Percentiles rank a stretch among this genome's conserved stretches.
Evolutionary conservation across 495 filamentous ascomycete genomes (phyloP).

Genomic region (Podospora pseudopauciseta): DNA sequence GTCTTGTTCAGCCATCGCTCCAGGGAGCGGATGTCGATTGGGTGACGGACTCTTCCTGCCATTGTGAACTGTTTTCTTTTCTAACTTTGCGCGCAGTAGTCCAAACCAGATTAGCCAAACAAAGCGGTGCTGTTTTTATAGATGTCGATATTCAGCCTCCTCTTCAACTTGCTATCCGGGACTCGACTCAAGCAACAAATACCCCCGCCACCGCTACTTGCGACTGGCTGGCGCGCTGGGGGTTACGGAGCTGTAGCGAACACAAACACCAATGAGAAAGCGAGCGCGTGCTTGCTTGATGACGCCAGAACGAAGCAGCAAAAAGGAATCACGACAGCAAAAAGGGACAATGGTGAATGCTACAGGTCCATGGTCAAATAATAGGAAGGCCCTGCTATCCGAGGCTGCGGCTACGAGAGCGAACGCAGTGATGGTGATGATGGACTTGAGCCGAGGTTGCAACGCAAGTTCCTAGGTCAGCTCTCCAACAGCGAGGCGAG

Average conservation of each 20-base stretch:
- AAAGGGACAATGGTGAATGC: background rate
- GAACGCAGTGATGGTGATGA: background rate
- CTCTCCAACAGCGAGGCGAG: background rate
- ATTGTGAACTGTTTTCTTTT: slow-evolving; percentile 43
- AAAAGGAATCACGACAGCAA: slow-evolving; percentile 7
- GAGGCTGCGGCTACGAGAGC: background rate
- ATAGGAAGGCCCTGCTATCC: too few species aligned
- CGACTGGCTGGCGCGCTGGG: slow-evolving; percentile 8
- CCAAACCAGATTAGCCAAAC: background rate
- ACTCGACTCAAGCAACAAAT: background rate
- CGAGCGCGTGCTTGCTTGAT: slow-evolving; percentile 2
- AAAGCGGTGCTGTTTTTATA: slow-evolving; percentile 14
- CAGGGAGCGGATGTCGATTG: slow-evolving; percentile 73
- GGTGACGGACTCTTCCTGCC: slow-evolving; percentile 85
- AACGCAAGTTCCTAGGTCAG: background rate
- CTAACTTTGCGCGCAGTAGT: background rate
- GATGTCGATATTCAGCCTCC: slow-evolving; percentile 8
- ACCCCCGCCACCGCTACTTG: slow-evolving; percentile 26
- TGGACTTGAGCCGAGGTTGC: slow-evolving; percentile 10
- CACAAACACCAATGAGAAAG: slow-evolving; percentile 16
- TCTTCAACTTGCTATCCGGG: background rate
- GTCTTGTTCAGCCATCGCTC: slow-evolving; percentile 71
- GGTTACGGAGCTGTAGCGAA: slow-evolving; percentile 11
- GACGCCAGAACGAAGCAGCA: slow-evolving; percentile 4
- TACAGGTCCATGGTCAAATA: too few species aligned